Evolutionary conservation across 306 rosid genomes (phyloP).

Genomic region (Inga oerstediana): DNA sequence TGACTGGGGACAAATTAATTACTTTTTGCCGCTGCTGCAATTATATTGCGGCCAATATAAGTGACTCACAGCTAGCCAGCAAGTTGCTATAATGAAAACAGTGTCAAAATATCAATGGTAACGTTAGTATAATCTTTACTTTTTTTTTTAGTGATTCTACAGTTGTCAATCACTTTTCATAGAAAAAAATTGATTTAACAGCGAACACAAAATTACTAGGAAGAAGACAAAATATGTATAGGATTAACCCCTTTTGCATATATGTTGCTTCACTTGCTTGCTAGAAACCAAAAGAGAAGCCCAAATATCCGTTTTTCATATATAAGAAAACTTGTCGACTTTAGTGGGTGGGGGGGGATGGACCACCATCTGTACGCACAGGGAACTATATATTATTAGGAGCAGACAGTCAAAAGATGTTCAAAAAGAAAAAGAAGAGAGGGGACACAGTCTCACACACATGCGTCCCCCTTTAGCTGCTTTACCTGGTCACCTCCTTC

Average conservation of each 20-base stretch:
- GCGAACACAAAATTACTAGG: background rate
- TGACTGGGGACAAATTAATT: slow-evolving; percentile 58
- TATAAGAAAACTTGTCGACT: background rate
- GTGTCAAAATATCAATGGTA: background rate
- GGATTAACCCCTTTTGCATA: background rate
- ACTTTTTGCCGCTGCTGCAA: slow-evolving; percentile 31
- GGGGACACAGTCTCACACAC: slow-evolving; percentile 2
- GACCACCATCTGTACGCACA: slow-evolving; percentile 31
- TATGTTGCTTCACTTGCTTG: background rate
- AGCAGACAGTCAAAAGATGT: slow-evolving; percentile 20
- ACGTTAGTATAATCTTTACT: background rate
- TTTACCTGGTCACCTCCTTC: slow-evolving; percentile 34
- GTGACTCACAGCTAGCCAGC: slow-evolving; percentile 24
- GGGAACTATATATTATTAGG: slow-evolving; percentile 28
- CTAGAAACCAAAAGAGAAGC: slow-evolving; percentile 26
- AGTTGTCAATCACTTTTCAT: background rate
- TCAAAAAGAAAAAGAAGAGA: slow-evolving; percentile 21
- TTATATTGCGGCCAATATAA: slow-evolving; percentile 33
- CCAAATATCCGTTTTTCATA: background rate
- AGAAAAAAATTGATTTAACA: background rate
- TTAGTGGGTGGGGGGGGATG: slow-evolving; percentile 42
- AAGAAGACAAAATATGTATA: background rate
- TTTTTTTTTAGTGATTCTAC: background rate
- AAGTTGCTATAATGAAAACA: background rate
- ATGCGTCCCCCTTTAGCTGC: slow-evolving; percentile 26